Conservation (phyloP, 2,329 filamentous ascomycete genomes). For the Fusarium domesticum region DNA sequence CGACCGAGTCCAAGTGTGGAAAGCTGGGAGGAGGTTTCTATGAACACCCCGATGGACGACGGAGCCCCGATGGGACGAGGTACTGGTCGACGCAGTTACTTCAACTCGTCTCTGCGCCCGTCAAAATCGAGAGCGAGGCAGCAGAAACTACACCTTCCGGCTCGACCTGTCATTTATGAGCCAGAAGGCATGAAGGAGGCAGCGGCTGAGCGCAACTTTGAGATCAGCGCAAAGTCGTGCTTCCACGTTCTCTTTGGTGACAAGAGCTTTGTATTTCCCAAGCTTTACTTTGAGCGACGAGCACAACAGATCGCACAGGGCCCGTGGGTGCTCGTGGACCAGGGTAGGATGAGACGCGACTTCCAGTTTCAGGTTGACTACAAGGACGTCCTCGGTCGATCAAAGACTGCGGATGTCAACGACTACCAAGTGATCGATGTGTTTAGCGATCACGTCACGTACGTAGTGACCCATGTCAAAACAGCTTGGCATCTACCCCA, state of each 20-base stretch:
- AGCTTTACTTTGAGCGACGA: constrained; percentile 79
- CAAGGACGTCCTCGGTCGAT: constrained; percentile 61
- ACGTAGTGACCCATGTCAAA: constrained; percentile 61
- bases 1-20: constrained; percentile 70
- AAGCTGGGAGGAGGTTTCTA: constrained; percentile 84
- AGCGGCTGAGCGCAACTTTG: constrained; percentile 77
- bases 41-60: constrained; percentile 56
- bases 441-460: constrained; percentile 70
- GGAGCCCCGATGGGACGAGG: constrained; percentile 44
- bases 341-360: constrained; percentile 69
- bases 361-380: constrained; percentile 77
- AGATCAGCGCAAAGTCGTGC: constrained; percentile 87
- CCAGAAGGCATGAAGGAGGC: constrained; percentile 76
- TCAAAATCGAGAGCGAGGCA: constrained; percentile 36
- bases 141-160: constrained; percentile 77
- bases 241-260: constrained; percentile 98
- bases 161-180: constrained; percentile 77
- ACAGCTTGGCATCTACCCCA: constrained; percentile 83
- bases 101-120: constrained; percentile 36
- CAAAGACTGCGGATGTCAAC: constrained; percentile 60
- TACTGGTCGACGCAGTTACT: constrained; percentile 32
- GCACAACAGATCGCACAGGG: constrained; percentile 80
- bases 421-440: constrained; percentile 88
- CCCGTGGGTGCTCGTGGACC: constrained; percentile 73
- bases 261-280: constrained; percentile 89